These are phyloP conservation scores for Hemisphaericaspora nanyangensis DNA, from an alignment of 805 yeast genomes.

Conservation along the genomic window DNA sequence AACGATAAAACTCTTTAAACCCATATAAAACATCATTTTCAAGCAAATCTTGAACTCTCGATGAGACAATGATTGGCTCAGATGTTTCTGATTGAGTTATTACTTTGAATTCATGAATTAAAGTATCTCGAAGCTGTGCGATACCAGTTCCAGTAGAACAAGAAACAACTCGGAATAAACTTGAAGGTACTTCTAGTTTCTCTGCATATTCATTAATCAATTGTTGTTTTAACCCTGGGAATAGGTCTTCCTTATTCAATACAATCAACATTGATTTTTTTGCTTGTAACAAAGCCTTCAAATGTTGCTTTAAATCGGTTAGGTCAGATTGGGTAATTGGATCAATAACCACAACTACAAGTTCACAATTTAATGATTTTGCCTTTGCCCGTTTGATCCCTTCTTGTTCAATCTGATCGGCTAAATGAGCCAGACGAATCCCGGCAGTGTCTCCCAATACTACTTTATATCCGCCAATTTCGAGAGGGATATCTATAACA, in stretches of 20 bases:
- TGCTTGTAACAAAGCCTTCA: slow-evolving; percentile 12
- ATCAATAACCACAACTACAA: slow-evolving; percentile 54
- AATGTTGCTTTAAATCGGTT: slow-evolving; percentile 5
- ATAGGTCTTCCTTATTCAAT: slow-evolving; percentile 60
- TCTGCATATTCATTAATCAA: slow-evolving; percentile 6
- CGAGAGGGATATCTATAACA: slow-evolving; percentile 73
- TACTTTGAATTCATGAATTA: slow-evolving; percentile 45
- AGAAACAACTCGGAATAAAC: slow-evolving; percentile 43
- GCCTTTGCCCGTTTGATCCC: slow-evolving; percentile 77
- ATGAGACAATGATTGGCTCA: slow-evolving; percentile 71
- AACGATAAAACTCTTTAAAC: slow-evolving; percentile 55
- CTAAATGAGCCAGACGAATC: slow-evolving; percentile 46
- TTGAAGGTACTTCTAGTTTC: slow-evolving; percentile 11
- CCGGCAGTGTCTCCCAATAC: slow-evolving; percentile 94
- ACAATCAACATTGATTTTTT: slow-evolving; percentile 39
- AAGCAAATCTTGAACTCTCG: slow-evolving; percentile 71
- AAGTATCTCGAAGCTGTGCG: slow-evolving; percentile 32
- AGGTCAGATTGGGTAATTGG: slow-evolving; percentile 41
- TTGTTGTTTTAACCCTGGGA: slow-evolving; percentile 16
- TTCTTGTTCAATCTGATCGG: slow-evolving; percentile 64
- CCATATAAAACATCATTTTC: slow-evolving; percentile 75
- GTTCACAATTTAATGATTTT: slow-evolving; percentile 58
- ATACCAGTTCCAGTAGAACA: slow-evolving; percentile 61
- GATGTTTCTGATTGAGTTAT: slow-evolving; percentile 48
- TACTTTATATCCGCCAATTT: slow-evolving; percentile 80